Percentiles rank a stretch among this genome's conserved stretches.
Evolutionary conservation across 352 stramenopile genomes (phyloP).

Genomic region (Phytopythium litorale): DNA sequence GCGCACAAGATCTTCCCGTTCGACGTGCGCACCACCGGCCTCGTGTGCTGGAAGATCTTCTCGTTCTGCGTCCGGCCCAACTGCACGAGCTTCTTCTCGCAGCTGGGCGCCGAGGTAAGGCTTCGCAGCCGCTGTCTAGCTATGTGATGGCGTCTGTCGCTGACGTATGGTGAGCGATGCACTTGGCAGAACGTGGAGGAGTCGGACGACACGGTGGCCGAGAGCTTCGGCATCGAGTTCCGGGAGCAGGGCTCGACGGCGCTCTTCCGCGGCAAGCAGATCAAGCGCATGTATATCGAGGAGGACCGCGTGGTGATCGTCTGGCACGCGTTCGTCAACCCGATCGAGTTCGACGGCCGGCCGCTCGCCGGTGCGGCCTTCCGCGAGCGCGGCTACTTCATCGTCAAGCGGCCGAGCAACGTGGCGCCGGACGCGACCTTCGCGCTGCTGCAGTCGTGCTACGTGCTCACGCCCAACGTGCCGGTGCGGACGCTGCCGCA

Average conservation of each 20-base stretch:
- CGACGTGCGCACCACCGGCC: conserved; percentile 24
- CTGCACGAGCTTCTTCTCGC: conserved; percentile 32
- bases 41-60: conserved; percentile 39
- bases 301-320: conserved; percentile 10
- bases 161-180: conserved; percentile 2
- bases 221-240: conserved; percentile 19
- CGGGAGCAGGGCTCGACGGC: conserved; percentile 10
- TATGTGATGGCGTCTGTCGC: neutral
- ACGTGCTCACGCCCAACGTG: conserved; percentile 32
- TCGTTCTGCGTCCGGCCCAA: conserved; percentile 29
- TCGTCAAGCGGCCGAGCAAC: conserved; percentile 22
- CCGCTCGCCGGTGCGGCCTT: conserved; percentile 23
- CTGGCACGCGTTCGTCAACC: conserved; percentile 29
- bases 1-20: conserved; percentile 45
- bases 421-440: conserved; percentile 10
- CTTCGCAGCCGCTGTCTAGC: neutral
- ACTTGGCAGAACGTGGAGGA: conserved; percentile 7
- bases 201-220: conserved; percentile 17
- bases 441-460: conserved; percentile 30
- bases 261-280: conserved; percentile 4
- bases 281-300: conserved; percentile 4
- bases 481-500: neutral
- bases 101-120: conserved; percentile 30
- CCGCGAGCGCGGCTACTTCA: conserved; percentile 31
- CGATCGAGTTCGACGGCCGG: conserved; percentile 29